Evolutionary conservation across 2,329 filamentous ascomycete genomes (phyloP), one percentile per base, ranked within the genome.

Genomic region (Nigrospora osmanthi): DNA sequence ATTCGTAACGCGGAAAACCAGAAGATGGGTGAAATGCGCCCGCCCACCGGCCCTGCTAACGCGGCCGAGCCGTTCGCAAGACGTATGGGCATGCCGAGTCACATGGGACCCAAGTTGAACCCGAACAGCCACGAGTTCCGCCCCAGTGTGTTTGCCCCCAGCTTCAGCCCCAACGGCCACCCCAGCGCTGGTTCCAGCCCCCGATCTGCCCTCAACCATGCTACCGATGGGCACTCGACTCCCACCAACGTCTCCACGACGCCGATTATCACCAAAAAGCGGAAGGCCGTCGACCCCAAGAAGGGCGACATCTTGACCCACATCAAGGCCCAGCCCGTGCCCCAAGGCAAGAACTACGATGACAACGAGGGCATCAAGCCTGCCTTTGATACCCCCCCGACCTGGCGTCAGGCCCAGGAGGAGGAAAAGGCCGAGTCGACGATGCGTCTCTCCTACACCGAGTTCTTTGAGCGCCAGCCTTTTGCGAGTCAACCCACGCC

Each of bases 301-400:
- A 89, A 88, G 61, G 80, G 75, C 56, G 62, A 66, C 43, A 76
- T 80, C 45, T 59, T 81, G 37, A 65, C 70, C 3, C 69, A 74
- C 44, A 70, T 82, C 50, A 73, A 78, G 64, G 71, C 71, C 0
- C 62, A 80, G 40, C 68, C 70, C 45, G 73, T 77, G 1, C 69
- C 72, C 0, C 66, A 71, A 47, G 73, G 68, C 19, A 71, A 74
- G 54, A 81, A 85, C 50, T 89, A 83, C 72, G 74, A 81, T 33
- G 77, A 81, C 47, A 95, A 93, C 57, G 84, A 83, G 39, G 89
- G 89, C n/a, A 78, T 96, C 43, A 85, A 85, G 34, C 85, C 85
- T 28, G 83, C 91, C 4, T 96, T 85, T 64, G 84, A 89, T 55
- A 97, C 93, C 1, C 72, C 75, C 11, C 89, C 89, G 1, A 90